Base-by-base conservation (phyloP, 208 protist species). In the Leishmania arabica region DNA sequence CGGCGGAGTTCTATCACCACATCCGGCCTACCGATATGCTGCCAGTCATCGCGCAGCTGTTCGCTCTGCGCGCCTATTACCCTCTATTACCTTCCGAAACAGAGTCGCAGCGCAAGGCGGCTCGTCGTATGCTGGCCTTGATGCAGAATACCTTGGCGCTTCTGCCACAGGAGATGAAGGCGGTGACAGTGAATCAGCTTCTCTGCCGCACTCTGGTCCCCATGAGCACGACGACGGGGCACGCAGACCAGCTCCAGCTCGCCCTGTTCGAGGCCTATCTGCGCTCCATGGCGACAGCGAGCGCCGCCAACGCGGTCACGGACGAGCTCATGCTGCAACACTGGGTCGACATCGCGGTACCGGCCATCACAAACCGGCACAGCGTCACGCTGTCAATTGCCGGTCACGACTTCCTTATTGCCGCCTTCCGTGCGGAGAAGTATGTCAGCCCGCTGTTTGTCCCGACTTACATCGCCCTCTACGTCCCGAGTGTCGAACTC, bases 211-310 rank as follows among this genome's bases (percentile, higher is more conserved):
- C 58, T 42, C 83, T 91, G 15, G 79, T 86, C 40, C 85, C 85
- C 9, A 83, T 84, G 65, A 89, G 79, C 51, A 71, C 73, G 24
- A 51, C 58, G 53, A 78, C 70, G 8, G 42, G 19, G 2, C 80
- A 75, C 19, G 74, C 79, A 21, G 90, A 86, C 79, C 88, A 82
- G n/a, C 86, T 94, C 34, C 82, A 90, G n/a, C 87, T 93, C 47
- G 89, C 88, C 31, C 79, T 86, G 19, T 84, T 93, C 31, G 93
- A 97, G 88, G 93, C 81, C 9, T 95, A 95, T 78, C 68, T 97
- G 51, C 83, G 89, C 24, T 27, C 90, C 58, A 85, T 95, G 83
- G 78, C 94, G 27, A 91, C 88, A 34, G 75, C 88, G 42, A 87
- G 81, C 47, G 89, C 91, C 19, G 91, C 91, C 21, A 88, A 90